These are phyloP conservation scores for Wallacemonas rigidus DNA, from an alignment of 208 protist species.

Conservation along the genomic window DNA sequence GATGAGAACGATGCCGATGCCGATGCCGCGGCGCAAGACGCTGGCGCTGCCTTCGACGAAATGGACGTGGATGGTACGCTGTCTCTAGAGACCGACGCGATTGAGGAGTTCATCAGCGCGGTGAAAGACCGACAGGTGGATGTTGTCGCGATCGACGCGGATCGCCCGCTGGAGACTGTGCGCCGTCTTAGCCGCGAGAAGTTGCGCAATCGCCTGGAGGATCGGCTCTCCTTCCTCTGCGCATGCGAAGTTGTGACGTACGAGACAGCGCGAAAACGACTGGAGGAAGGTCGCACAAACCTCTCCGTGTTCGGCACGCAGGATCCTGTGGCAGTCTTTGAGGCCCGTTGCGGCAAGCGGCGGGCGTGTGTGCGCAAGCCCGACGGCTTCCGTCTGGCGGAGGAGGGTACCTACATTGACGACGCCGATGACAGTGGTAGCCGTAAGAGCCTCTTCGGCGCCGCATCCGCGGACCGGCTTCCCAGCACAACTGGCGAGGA, in stretches of 20 bases:
- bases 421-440: not conserved
- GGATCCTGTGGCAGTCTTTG: slow-evolving; percentile 71
- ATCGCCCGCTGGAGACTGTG: slow-evolving; percentile 57
- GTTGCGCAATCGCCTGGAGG: slow-evolving; percentile 52
- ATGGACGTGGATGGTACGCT: slow-evolving; percentile 20
- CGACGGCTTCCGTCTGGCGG: slow-evolving; percentile 21
- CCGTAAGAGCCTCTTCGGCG: not conserved
- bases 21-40: slow-evolving; percentile 20
- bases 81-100: slow-evolving; percentile 29
- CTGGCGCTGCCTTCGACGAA: slow-evolving; percentile 18
- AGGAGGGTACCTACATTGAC: slow-evolving; percentile 11
- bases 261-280: slow-evolving; percentile 48
- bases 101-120: slow-evolving; percentile 67
- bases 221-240: slow-evolving; percentile 84
- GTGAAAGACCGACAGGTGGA: slow-evolving; percentile 63
- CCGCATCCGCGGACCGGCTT: no score
- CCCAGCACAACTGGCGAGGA: not conserved
- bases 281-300: slow-evolving; percentile 42
- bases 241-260: slow-evolving; percentile 62
- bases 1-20: slow-evolving; percentile 23
- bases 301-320: slow-evolving; percentile 65
- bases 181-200: slow-evolving; percentile 42
- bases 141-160: slow-evolving; percentile 58
- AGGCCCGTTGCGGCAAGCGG: slow-evolving; percentile 44
- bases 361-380: slow-evolving; percentile 56